phyloP scores from a whole-genome alignment of 306 rosid species.

The Lathyrus aphaca region DNA sequence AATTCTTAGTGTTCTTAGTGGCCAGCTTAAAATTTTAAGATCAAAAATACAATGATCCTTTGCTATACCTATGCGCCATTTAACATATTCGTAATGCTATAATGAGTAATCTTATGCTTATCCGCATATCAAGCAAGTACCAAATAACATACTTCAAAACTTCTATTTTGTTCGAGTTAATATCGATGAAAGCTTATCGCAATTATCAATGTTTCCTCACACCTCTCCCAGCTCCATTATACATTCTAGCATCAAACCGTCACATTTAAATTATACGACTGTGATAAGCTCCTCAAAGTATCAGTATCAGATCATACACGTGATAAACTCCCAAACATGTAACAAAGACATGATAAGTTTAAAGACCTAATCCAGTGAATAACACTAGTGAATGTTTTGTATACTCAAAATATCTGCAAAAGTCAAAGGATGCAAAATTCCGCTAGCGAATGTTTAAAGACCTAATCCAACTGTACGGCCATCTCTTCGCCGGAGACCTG shows the following conservation, averaged over 20 bases:
- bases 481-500: slow-evolving; percentile 93
- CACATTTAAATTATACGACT: not conserved
- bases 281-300: not conserved
- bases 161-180: not conserved
- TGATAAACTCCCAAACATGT: slow-evolving; percentile 30
- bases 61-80: not conserved
- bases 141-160: not conserved
- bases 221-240: not conserved
- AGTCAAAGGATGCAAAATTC: slow-evolving; percentile 30
- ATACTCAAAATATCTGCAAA: slow-evolving; percentile 31
- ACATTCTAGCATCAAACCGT: not conserved
- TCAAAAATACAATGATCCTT: not conserved
- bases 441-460: slow-evolving; percentile 48
- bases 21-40: not conserved
- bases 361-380: slow-evolving; percentile 29
- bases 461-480: slow-evolving; percentile 99
- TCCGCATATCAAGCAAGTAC: slow-evolving; percentile 1
- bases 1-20: slow-evolving; percentile 6
- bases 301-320: slow-evolving; percentile 15
- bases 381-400: too few species aligned
- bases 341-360: slow-evolving; percentile 21
- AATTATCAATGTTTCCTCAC: not conserved
- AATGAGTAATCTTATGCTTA: not conserved
- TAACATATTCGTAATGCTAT: slow-evolving; percentile 1
- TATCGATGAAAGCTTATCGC: not conserved